Conservation (phyloP, 1,284 basidiomycete genomes). For the Laetiporus sulphureus region DNA sequence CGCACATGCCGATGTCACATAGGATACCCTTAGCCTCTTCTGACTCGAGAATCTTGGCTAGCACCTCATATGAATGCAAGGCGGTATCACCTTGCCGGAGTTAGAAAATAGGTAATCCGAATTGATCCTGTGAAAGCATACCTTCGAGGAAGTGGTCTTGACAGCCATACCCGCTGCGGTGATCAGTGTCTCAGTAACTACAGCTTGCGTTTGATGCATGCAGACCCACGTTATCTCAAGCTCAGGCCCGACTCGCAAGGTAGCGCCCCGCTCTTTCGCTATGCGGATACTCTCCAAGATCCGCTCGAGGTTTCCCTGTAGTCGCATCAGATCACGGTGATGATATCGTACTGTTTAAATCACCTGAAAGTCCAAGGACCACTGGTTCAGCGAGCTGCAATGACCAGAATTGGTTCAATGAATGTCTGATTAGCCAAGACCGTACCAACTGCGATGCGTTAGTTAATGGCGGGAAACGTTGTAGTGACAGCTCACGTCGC, state of each 20-base stretch:
- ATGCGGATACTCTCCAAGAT: constrained; percentile 86
- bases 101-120: no score
- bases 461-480: constrained; percentile 4
- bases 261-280: constrained; percentile 87
- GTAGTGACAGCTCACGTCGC: constrained; percentile 27
- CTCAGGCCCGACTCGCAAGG: constrained; percentile 94
- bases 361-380: constrained; percentile 92
- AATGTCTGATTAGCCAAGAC: not conserved
- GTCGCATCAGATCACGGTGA: not conserved
- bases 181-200: no score
- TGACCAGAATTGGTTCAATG: not conserved
- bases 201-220: no score
- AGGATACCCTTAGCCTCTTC: constrained; percentile 75
- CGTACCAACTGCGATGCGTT: constrained; percentile 36
- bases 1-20: constrained; percentile 92
- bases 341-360: constrained; percentile 3
- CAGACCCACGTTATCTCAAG: constrained; percentile 87
- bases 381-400: constrained; percentile 86
- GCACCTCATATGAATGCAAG: constrained; percentile 94
- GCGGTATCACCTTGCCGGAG: constrained; percentile 86
- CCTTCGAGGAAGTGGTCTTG: constrained; percentile 91
- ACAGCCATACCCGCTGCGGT: constrained; percentile 83
- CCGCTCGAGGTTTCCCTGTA: constrained; percentile 84
- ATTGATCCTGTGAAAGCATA: not conserved
- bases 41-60: constrained; percentile 79